Evolutionary conservation across 2,329 filamentous ascomycete species (phyloP).

Genomic region (Fusarium pseudoanthophilum): DNA sequence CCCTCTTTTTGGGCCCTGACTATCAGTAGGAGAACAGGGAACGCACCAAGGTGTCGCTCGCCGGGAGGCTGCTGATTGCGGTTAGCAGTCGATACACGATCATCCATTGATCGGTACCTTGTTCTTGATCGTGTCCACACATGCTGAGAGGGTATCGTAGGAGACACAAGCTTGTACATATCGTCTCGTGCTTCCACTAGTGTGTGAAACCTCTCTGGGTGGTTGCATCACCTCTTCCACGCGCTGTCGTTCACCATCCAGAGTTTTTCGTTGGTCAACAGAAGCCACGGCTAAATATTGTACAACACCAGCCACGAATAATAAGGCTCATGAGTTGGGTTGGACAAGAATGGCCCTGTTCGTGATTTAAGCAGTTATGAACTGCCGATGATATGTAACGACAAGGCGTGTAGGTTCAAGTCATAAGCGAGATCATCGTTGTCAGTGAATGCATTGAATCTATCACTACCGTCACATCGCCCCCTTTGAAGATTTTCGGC

Average conservation of each 20-base stretch:
- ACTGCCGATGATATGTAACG: constrained; percentile 22
- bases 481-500: not conserved
- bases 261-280: constrained; percentile 1
- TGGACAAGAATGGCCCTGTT: constrained; percentile 9
- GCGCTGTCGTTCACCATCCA: constrained; percentile 12
- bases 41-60: constrained; percentile 23
- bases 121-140: not conserved
- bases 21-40: constrained; percentile 20
- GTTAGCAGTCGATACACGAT: constrained; percentile 27
- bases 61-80: constrained; percentile 29
- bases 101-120: constrained; percentile 16
- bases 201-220: constrained; percentile 28
- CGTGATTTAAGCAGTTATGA: constrained; percentile 11
- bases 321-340: not conserved
- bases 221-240: constrained; percentile 32
- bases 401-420: constrained; percentile 12
- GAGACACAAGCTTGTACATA: constrained; percentile 25
- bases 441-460: constrained; percentile 16
- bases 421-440: constrained; percentile 37
- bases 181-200: constrained; percentile 14
- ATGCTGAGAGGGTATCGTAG: constrained; percentile 16
- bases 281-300: constrained; percentile 19
- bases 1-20: constrained; percentile 28
- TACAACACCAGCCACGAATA: constrained; percentile 20
- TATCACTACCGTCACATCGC: constrained; percentile 28